Evolutionary conservation across 495 filamentous ascomycete genomes (phyloP).

Genomic region (Penicillium manginii): DNA sequence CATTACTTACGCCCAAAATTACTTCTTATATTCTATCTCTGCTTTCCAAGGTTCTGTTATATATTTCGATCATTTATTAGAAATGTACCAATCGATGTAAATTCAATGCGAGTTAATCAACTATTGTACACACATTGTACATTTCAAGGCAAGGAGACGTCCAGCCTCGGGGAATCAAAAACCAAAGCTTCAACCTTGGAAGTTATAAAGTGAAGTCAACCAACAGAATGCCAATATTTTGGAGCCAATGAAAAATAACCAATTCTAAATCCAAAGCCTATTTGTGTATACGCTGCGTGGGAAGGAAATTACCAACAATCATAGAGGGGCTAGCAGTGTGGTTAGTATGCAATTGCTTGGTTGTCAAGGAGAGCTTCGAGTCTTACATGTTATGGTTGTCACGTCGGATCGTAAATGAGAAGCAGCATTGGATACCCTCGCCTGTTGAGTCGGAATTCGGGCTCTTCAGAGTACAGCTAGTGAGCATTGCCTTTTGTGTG

Average conservation of each 20-base stretch:
- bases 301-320: constrained; percentile 96
- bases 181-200: too few relatives aligned
- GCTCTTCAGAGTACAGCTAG: constrained; percentile 88
- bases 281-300: constrained; percentile 46
- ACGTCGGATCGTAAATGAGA: constrained; percentile 93
- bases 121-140: constrained; percentile 1
- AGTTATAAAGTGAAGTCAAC: background rate
- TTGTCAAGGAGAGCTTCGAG: constrained; percentile 21
- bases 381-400: constrained; percentile 97
- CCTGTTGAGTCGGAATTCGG: constrained; percentile 72
- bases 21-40: too few relatives aligned
- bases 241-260: too few relatives aligned
- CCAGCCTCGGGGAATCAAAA: constrained; percentile 24
- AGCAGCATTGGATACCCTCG: constrained; percentile 87
- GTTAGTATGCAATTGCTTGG: constrained; percentile 18
- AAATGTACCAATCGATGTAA: background rate
- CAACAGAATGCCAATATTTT: too few relatives aligned
- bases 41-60: too few relatives aligned
- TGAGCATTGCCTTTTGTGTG: constrained; percentile 95
- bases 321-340: constrained; percentile 72
- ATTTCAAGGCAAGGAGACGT: constrained; percentile 12
- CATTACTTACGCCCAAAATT: too few relatives aligned
- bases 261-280: constrained; percentile 7
- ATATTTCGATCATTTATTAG: too few relatives aligned
- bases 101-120: constrained; percentile 5